Base-by-base conservation (phyloP, 164 flowering plant species). In the Tetrastigma voinierianum region DNA sequence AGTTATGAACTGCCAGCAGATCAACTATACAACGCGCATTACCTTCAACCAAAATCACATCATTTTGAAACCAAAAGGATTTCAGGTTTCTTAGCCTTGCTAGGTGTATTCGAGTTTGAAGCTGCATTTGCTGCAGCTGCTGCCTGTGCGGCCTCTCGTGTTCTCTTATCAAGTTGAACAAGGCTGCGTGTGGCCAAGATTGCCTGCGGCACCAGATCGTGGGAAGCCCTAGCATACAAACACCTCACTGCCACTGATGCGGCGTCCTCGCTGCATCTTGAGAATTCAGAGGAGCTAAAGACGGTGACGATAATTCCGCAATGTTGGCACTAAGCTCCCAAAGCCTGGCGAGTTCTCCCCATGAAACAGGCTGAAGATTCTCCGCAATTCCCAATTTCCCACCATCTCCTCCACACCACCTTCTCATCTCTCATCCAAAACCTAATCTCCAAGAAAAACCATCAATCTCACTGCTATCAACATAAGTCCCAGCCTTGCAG, bases 221-320 rank as follows among this genome's bases (percentile, higher is more conserved):
- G 97, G 20, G 85, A 82, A 2, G 96, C 92, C 71, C 98, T 81
- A 1, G 98, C 97, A 76, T 92, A 95, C 74, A 90, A 76, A 44
- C 90, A 59, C 81, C 91, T 73, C n/a, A 89, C 87, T 0, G 97
- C 97, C 45, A 75, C 70, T 0, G 96, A 78, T 0, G 98, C 96
- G 0, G 86, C 82, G 56, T 87, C 89, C 77, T 80, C 89, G 18
- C n/a, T n/a, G 89, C 92, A 61, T 95, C 97, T 48, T 86, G 81
- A 0, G 81, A 47, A 72, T 80, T 90, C 83, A 89, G 61, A 14
- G 97, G 96, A 51, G 86, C 96, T 68, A 95, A 70, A 95, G 74
- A 68, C 98, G 92, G 62, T 95, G 97, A 25, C 96, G 96, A 18
- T 92, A 54, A 55, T 90, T 90, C 66, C 97, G 83, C 79, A 92